Evolutionary conservation across 805 yeast genomes (phyloP), one percentile per base, ranked within the genome.

Genomic region (Myxozyma lipomycoides): DNA sequence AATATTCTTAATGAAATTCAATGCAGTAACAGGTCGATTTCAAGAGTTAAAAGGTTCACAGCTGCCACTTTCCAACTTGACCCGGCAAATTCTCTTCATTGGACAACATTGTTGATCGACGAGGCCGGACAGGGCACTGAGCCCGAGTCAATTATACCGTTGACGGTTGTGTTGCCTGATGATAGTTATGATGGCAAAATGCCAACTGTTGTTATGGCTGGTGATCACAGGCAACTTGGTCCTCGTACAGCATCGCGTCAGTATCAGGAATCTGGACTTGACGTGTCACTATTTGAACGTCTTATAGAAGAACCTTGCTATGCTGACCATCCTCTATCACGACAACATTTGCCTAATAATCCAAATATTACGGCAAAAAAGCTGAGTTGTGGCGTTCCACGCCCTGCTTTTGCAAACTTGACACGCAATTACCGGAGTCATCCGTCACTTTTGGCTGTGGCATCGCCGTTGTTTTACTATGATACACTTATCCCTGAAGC

Each of bases 61-160:
- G 18, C 32, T 35, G 35, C 46, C 18, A 45, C 58, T 4, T 52
- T 52, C 43, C 44, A 46, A 15, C 9, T 12, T 4, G 15, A 17
- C 15, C 25, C 22, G 10, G n/a, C 30, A 19, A 21, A 32, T 12
- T 12, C 30, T 25, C 36, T 53, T 15, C 59, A 55, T 28, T 55
- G 59, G 59, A 55, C 36, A n/a, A 43, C 55, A 4, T 23, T 55
- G 18, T 32, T 55, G 30, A 41, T 55, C 22, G 59, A 55, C 37
- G 56, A 55, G 42, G 59, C 56, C 4, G 59, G 57, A 2, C 59
- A 55, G 43, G 59, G 51, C 4, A 55, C 53, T 10, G 59, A 55
- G 22, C 56, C 51, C 6, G 59, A 55, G 28, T 40, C 53, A 5
- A 18, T 51, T 4, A 36, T 55, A 15, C 50, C 56, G 12, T 32